These are phyloP conservation scores for Tilletia horrida DNA, from an alignment of 1,284 basidiomycete genomes.

Conservation along the genomic window DNA sequence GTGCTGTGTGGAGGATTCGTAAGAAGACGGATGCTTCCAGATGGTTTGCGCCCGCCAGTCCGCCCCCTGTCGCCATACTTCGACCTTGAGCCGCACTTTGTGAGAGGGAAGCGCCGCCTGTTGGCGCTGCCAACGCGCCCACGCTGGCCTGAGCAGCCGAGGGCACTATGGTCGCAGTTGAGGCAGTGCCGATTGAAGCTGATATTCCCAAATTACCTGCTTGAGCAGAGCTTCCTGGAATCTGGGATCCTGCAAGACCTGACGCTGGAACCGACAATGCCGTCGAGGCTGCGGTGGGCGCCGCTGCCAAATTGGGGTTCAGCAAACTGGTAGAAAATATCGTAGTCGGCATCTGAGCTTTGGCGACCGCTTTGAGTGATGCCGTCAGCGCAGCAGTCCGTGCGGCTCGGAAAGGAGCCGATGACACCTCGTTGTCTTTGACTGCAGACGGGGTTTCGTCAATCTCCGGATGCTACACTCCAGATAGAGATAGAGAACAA, in stretches of 20 bases:
- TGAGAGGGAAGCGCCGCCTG: not conserved
- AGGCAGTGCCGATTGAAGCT: no score
- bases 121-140: not conserved
- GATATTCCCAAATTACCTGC: no score
- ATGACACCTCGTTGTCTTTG: slow-evolving; percentile 13
- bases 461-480: no score
- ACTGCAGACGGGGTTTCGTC: not conserved
- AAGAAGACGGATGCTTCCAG: slow-evolving; percentile 38
- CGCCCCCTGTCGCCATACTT: not conserved
- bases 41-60: no score
- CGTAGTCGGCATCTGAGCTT: not conserved
- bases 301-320: not conserved
- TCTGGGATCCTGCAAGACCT: no score
- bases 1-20: slow-evolving; percentile 45
- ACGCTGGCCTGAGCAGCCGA: not conserved
- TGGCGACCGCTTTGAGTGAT: not conserved
- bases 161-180: not conserved
- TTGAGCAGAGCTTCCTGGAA: no score
- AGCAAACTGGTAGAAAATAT: not conserved
- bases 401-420: not conserved
- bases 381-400: not conserved
- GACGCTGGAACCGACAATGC: not conserved
- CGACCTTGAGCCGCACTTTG: not conserved
- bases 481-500: not conserved
- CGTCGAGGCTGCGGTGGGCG: not conserved